These are phyloP conservation scores for Rhododendron griersonianum DNA, from an alignment of 148 eudicot genomes.

Conservation along the genomic window DNA sequence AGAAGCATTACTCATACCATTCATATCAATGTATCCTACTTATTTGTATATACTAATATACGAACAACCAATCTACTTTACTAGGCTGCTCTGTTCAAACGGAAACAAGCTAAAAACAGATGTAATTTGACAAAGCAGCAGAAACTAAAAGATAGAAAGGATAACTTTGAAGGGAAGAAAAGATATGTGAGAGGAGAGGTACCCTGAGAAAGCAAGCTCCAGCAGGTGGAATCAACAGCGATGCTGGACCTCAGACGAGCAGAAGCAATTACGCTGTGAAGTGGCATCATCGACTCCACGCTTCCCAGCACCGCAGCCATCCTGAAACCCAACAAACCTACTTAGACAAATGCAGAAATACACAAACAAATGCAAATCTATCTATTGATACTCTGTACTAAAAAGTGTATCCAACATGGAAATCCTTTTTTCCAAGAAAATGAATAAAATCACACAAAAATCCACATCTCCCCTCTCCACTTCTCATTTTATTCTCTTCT, in stretches of 20 bases:
- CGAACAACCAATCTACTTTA: neutral
- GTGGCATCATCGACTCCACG: constrained; percentile 59
- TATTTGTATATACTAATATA: neutral
- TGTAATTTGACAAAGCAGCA: neutral
- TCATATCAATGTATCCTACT: neutral
- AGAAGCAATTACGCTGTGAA: constrained; percentile 59
- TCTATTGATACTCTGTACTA: neutral
- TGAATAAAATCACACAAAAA: neutral
- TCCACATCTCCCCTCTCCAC: neutral
- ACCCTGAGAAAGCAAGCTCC: constrained; percentile 70
- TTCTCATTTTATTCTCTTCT: neutral
- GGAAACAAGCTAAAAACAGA: neutral
- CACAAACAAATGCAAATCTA: neutral
- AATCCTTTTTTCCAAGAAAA: too few relatives aligned
- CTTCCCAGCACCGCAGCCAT: constrained; percentile 13
- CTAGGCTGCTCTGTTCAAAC: neutral
- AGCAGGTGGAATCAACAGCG: constrained; percentile 51
- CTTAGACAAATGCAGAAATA: neutral
- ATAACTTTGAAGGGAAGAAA: neutral
- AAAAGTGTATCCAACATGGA: neutral
- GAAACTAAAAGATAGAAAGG: neutral
- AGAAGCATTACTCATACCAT: neutral
- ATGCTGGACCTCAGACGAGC: constrained; percentile 56
- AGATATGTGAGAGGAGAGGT: neutral
- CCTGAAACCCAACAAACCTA: neutral